phyloP scores from a whole-genome alignment of 2,329 filamentous ascomycete species.

The Cytospora piceae region DNA sequence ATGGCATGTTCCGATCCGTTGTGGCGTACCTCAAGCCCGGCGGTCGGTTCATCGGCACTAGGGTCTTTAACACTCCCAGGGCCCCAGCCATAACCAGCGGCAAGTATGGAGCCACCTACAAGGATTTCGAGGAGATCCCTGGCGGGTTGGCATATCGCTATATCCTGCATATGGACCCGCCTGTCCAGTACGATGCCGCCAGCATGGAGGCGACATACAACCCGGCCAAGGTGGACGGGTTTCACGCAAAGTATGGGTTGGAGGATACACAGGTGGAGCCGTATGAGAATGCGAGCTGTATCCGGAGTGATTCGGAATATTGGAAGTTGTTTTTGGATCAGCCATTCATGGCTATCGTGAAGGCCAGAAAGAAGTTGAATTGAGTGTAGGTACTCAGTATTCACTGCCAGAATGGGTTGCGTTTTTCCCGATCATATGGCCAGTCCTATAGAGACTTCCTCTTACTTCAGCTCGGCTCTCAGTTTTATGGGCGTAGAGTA shows the following conservation, averaged over 20 bases:
- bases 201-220: constrained; percentile 28
- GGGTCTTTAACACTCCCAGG: constrained; percentile 22
- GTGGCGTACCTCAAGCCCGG: constrained; percentile 31
- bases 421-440: too few species aligned
- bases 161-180: constrained; percentile 14
- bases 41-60: constrained; percentile 32
- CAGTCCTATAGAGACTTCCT: too few species aligned
- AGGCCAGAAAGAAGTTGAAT: constrained; percentile 19
- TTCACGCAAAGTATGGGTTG: constrained; percentile 21
- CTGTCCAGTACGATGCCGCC: constrained; percentile 20
- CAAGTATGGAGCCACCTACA: constrained; percentile 24
- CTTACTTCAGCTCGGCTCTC: too few species aligned
- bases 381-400: neutral
- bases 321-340: constrained; percentile 23
- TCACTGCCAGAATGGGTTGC: too few species aligned
- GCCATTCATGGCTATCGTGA: constrained; percentile 23
- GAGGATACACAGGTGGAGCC: constrained; percentile 23
- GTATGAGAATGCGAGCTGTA: constrained; percentile 7
- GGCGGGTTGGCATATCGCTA: constrained; percentile 26
- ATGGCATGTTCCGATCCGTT: constrained; percentile 33
- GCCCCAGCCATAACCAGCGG: constrained; percentile 10
- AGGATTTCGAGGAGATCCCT: constrained; percentile 25
- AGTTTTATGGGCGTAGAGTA: too few species aligned
- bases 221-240: constrained; percentile 17
- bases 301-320: constrained; percentile 15